A percentile compares a stretch with the other conserved stretches of the same genome.
phyloP scores from a whole-genome alignment of 257 asterid genomes.

The Lantana camara region DNA sequence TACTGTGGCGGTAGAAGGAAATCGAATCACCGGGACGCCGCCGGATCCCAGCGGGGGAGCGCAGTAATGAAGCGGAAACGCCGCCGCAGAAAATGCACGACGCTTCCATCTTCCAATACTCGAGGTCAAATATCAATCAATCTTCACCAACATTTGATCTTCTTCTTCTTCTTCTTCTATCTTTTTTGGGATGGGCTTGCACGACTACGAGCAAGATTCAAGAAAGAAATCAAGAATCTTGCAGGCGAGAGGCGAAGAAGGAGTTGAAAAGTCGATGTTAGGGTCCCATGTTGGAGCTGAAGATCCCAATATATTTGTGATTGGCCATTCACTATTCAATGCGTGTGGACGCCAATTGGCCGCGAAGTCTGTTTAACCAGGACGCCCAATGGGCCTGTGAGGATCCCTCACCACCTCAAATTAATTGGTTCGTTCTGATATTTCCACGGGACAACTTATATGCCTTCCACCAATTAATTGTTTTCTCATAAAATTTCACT shows the following conservation, averaged over 20 bases:
- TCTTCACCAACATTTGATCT: neutral
- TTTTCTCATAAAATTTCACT: too few relatives aligned
- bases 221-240: neutral
- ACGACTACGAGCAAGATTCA: too few relatives aligned
- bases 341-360: neutral
- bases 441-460: too few relatives aligned
- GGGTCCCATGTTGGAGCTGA: conserved; percentile 1
- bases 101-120: conserved; percentile 52
- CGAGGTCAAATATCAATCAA: neutral
- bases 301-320: conserved; percentile 9
- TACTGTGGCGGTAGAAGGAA: conserved; percentile 25
- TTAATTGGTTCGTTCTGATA: too few relatives aligned
- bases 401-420: neutral
- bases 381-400: neutral
- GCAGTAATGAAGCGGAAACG: conserved; percentile 47
- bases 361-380: neutral
- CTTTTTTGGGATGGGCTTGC: too few relatives aligned
- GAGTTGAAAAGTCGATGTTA: neutral
- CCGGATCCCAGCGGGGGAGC: conserved; percentile 42
- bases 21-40: conserved; percentile 35
- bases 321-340: conserved; percentile 15
- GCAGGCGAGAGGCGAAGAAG: neutral
- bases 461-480: too few relatives aligned
- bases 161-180: too few relatives aligned
- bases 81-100: conserved; percentile 61